Conservation (phyloP, 164 flowering plant species). For the Chimonanthus salicifolius region DNA sequence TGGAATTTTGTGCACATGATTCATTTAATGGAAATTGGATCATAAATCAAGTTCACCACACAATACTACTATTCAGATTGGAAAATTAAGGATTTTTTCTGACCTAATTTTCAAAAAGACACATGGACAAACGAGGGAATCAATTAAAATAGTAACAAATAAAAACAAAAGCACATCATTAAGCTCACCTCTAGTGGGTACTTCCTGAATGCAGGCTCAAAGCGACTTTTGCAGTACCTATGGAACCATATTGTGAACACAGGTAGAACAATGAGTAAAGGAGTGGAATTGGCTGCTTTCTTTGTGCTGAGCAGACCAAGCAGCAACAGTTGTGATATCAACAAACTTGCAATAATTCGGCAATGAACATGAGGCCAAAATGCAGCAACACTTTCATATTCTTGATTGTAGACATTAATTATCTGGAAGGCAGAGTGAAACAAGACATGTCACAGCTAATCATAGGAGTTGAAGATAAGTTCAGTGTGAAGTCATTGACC, state of each 20-base stretch:
- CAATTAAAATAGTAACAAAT: neutral
- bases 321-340: slow-evolving; percentile 83
- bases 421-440: slow-evolving; percentile 38
- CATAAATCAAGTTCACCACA: neutral
- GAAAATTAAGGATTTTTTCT: neutral
- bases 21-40: neutral
- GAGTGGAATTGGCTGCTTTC: slow-evolving; percentile 86
- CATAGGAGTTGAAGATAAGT: neutral
- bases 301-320: slow-evolving; percentile 89
- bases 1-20: neutral
- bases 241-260: slow-evolving; percentile 73
- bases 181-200: slow-evolving; percentile 84
- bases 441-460: neutral
- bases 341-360: slow-evolving; percentile 76
- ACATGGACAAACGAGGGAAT: neutral
- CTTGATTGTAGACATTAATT: slow-evolving; percentile 87
- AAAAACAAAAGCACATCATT: neutral
- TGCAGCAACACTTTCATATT: slow-evolving; percentile 88
- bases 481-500: too few relatives aligned
- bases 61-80: neutral
- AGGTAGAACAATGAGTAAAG: slow-evolving; percentile 69
- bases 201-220: slow-evolving; percentile 89
- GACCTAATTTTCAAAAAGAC: neutral
- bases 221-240: slow-evolving; percentile 82
- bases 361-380: slow-evolving; percentile 97